These are phyloP conservation scores for Flaveria linearis DNA, from an alignment of 129 eudicot genomes.

Conservation along the genomic window DNA sequence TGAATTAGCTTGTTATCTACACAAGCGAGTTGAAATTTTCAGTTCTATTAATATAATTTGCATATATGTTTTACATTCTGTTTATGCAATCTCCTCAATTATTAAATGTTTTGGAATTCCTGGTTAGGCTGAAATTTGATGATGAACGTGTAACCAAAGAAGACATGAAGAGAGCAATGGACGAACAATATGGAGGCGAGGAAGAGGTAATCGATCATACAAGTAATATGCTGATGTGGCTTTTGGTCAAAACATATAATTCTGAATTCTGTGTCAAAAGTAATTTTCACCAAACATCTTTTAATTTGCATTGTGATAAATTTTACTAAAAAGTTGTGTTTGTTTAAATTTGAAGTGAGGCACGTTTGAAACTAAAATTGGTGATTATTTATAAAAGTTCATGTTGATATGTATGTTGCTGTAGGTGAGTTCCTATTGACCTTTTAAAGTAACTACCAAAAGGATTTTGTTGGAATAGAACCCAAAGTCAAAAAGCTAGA, in stretches of 20 bases:
- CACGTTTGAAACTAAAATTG: background rate
- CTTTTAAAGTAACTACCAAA: background rate
- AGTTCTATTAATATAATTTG: background rate
- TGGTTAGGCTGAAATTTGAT: slow-evolving; percentile 81
- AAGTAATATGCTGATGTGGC: slow-evolving; percentile 15
- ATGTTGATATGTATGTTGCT: slow-evolving; percentile 4
- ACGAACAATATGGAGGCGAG: slow-evolving; percentile 98
- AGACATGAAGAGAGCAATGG: slow-evolving; percentile 89
- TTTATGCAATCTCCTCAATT: background rate
- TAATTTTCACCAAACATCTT: slow-evolving; percentile 2
- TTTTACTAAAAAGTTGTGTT: slow-evolving; percentile 1
- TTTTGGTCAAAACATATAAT: slow-evolving; percentile 17
- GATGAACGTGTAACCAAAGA: slow-evolving; percentile 97
- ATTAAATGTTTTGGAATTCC: background rate
- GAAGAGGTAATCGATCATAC: slow-evolving; percentile 64
- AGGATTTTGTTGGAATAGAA: slow-evolving; percentile 15
- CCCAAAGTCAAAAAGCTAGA: slow-evolving; percentile 9
- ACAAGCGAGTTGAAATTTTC: background rate
- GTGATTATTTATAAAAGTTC: background rate
- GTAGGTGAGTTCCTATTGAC: background rate
- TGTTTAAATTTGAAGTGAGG: background rate
- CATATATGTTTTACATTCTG: background rate
- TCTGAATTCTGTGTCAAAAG: background rate
- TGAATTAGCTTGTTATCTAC: background rate
- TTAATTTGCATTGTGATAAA: background rate